These are phyloP conservation scores for Chlamydomonas sp. DNA, from an alignment of 139 green algal species.

Conservation along the genomic window DNA sequence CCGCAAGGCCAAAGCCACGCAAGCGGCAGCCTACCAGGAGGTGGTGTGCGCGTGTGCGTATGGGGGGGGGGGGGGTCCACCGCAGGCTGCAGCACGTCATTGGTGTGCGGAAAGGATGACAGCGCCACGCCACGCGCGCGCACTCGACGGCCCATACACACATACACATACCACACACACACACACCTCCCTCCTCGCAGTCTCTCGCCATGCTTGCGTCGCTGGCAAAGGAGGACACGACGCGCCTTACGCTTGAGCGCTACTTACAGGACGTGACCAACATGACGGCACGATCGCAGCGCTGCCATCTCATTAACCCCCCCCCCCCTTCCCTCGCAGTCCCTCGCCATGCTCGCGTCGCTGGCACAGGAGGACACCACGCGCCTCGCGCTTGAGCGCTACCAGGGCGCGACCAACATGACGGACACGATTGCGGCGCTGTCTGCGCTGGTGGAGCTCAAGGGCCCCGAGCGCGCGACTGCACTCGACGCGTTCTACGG, in stretches of 20 bases:
- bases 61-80: no score
- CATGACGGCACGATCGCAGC: conserved; percentile 91
- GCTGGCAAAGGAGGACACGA: conserved; percentile 60
- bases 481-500: conserved; percentile 63
- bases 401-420: conserved; percentile 88
- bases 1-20: no score
- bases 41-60: no score
- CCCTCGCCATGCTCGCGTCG: conserved; percentile 62
- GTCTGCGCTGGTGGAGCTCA: conserved; percentile 48
- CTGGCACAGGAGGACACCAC: conserved; percentile 61
- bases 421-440: conserved; percentile 87
- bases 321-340: no score
- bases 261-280: conserved; percentile 76
- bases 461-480: conserved; percentile 39
- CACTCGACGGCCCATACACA: no score
- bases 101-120: no score
- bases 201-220: conserved; percentile 62
- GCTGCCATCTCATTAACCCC: no score
- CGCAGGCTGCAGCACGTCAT: no score
- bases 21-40: no score
- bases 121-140: no score
- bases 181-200: no score
- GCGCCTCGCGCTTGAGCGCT: conserved; percentile 46
- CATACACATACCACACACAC: no score
- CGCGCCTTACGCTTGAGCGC: conserved; percentile 45